These are phyloP conservation scores for Botrytis sinoallii DNA, from an alignment of 2,329 filamentous ascomycete genomes.

Conservation along the genomic window DNA sequence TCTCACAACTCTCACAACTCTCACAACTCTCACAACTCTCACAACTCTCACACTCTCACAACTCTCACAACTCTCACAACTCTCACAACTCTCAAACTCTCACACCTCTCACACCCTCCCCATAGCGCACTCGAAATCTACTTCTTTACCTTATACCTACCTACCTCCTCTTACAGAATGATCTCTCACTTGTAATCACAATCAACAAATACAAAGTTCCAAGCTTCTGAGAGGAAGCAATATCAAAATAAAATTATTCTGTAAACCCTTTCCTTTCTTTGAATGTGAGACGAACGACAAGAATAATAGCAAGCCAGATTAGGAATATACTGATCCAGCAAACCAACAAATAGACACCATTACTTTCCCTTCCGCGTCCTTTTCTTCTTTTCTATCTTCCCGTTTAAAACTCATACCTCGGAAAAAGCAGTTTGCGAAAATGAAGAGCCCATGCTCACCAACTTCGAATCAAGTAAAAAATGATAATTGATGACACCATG, in stretches of 20 bases:
- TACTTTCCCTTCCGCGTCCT: background rate
- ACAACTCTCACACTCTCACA: no score
- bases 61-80: no score
- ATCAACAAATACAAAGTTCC: rapidly evolving
- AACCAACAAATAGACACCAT: no score
- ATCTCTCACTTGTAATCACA: background rate
- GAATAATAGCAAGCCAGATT: background rate
- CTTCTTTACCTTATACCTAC: no score
- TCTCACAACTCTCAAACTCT: no score
- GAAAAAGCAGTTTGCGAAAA: background rate
- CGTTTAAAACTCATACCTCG: rapidly evolving
- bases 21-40: no score
- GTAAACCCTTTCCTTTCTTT: background rate
- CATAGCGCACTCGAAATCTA: no score
- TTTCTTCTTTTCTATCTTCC: background rate
- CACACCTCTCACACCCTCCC: no score
- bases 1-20: no score
- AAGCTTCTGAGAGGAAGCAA: background rate
- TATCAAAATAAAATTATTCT: background rate
- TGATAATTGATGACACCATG: background rate
- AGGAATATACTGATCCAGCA: background rate
- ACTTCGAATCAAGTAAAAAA: background rate
- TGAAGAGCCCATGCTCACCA: background rate
- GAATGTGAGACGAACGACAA: rapidly evolving
- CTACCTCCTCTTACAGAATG: no score